These are phyloP conservation scores for Globisporangium paddicum DNA, from an alignment of 352 stramenopile genomes.

Conservation along the genomic window DNA sequence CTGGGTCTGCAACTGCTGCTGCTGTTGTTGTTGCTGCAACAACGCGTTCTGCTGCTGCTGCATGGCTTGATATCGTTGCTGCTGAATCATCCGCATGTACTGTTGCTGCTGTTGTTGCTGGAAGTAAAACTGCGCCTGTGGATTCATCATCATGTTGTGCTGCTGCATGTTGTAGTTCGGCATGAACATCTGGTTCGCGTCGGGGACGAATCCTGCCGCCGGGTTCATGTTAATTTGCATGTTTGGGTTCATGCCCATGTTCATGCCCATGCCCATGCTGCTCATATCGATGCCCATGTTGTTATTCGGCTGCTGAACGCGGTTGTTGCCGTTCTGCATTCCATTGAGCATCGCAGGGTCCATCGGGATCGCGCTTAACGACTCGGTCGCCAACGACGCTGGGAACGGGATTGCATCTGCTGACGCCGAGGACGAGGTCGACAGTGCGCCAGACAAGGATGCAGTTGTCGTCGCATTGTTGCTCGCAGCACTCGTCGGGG, in stretches of 20 bases:
- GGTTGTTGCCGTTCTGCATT: slow-evolving; percentile 16
- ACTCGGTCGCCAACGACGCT: slow-evolving; percentile 57
- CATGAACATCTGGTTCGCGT: slow-evolving; percentile 70
- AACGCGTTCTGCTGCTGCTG: slow-evolving; percentile 35
- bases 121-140: slow-evolving; percentile 59
- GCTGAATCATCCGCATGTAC: slow-evolving; percentile 69
- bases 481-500: slow-evolving; percentile 30
- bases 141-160: slow-evolving; percentile 76
- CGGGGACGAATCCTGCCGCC: slow-evolving; percentile 28
- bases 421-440: slow-evolving; percentile 25
- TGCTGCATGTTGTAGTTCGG: slow-evolving; percentile 61
- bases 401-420: slow-evolving; percentile 74
- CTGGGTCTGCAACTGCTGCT: slow-evolving; percentile 22
- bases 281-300: slow-evolving; percentile 25
- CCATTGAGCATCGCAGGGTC: slow-evolving; percentile 20
- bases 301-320: slow-evolving; percentile 1
- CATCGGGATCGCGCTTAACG: slow-evolving; percentile 28
- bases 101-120: slow-evolving; percentile 82
- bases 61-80: slow-evolving; percentile 32
- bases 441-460: slow-evolving; percentile 24
- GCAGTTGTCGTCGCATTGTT: slow-evolving; percentile 21
- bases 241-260: slow-evolving; percentile 47
- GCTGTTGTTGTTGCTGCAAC: slow-evolving; percentile 35
- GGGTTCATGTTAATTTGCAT: slow-evolving; percentile 52
- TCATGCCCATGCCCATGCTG: slow-evolving; percentile 35